Evolutionary conservation across 257 asterid genomes (phyloP), one percentile per base, ranked within the genome.

Genomic region (Thymus mandschuricus): DNA sequence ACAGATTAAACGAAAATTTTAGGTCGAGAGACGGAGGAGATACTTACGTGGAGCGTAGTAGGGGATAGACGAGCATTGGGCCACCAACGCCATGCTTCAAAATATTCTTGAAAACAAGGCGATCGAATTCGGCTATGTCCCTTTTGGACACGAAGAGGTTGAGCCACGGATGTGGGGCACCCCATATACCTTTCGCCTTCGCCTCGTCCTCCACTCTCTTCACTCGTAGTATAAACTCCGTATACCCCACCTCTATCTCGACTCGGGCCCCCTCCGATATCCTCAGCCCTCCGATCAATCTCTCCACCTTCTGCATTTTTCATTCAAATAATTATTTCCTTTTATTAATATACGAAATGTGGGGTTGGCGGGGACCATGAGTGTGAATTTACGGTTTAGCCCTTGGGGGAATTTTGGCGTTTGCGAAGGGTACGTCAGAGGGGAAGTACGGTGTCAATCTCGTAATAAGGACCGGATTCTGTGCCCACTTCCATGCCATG

Each of bases 141-240:
- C 34, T 43, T 79, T 86, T 85, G 75, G 99, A 87, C 27, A 94
- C 82, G 11, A 94, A 91, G 34, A 94, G 76, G 75, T 94, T 94
- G 58, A 94, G 97, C 99, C 99, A 94, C 2, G 99, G 97, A 85
- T 94, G 99, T 55, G 97, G 99, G 64, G 96, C 87, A 21, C 87
- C 92, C 99, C 97, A 94, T 72, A 86, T 91, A 55, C 95, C 97
- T 8, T 76, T 84, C 33, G 81, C 87, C 77, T 81, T 91, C 34
- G 96, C 97, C 43, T 83, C 83, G 65, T 86, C 74, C 73, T 89
- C 99, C 1, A 76, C 90, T 3, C 81, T 86, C 69, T 94, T 89
- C 67, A 94, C 99, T 0, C 99, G 96, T 65, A 79, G n/a, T 66
- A 94, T 61, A 28, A 94, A 94, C 0, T 86, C 82, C 83, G 82